These are phyloP conservation scores for Capronia coronata DNA, from an alignment of 2,329 filamentous ascomycete species.

Conservation along the genomic window DNA sequence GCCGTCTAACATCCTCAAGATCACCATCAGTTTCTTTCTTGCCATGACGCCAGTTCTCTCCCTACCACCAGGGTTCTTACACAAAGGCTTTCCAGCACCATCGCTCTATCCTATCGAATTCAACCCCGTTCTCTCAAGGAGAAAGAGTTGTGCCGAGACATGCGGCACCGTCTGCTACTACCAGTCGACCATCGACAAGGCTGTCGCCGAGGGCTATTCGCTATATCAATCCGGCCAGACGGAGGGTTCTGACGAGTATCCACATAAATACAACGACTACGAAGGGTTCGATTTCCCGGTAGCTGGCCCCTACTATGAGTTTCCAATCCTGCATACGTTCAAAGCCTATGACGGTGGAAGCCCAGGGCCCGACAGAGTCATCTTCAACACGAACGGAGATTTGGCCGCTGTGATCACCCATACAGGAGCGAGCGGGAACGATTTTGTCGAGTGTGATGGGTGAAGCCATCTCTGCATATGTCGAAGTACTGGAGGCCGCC, in stretches of 20 bases:
- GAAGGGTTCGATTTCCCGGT: constrained; percentile 57
- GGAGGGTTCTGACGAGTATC: constrained; percentile 45
- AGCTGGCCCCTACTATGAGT: constrained; percentile 56
- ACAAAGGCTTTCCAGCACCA: no score
- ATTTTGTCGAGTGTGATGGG: constrained; percentile 56
- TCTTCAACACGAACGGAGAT: constrained; percentile 53
- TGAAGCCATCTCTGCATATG: neutral
- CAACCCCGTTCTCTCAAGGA: constrained; percentile 28
- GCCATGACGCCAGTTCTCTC: constrained; percentile 6
- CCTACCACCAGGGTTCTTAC: neutral
- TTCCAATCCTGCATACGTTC: constrained; percentile 50
- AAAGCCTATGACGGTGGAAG: constrained; percentile 52
- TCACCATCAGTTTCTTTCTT: constrained; percentile 9
- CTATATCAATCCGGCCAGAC: constrained; percentile 40
- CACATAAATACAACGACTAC: constrained; percentile 56
- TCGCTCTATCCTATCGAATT: neutral
- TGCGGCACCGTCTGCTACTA: constrained; percentile 52
- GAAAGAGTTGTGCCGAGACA: constrained; percentile 44
- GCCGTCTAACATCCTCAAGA: neutral
- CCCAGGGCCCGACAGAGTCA: constrained; percentile 61
- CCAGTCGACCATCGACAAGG: constrained; percentile 44
- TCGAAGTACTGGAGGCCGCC: neutral
- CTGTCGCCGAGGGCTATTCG: constrained; percentile 47
- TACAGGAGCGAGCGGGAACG: constrained; percentile 60
- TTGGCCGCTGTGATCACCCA: constrained; percentile 63